Evolutionary conservation across 106 monocot species (phyloP), one percentile per base, ranked within the genome.

Genomic region (Dendrobium officinale): DNA sequence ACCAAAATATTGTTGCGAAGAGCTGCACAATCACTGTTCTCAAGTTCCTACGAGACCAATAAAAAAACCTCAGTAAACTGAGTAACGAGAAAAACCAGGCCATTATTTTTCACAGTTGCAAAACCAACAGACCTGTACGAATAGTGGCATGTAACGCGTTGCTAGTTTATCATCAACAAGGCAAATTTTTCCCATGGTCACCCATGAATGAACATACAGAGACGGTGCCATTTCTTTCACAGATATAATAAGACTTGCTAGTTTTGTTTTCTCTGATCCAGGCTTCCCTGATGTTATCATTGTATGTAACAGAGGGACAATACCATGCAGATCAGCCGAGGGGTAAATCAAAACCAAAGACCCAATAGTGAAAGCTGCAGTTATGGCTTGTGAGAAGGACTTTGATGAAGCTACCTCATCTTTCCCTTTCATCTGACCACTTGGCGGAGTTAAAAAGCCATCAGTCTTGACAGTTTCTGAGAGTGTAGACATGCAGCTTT

Each of bases 161-260:
- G 98, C 98, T 47, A 92, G 42, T 85, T 92, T 98, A 73, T 80
- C 92, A 86, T 98, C 94, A 4, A 87, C 89, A 48, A 98, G 89
- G 80, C 98, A 98, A 55, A 98, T 88, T 85, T 98, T 98, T 55
- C 92, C 98, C 92, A 98, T 82, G 81, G 98, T 93, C 59, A 88
- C 91, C 98, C 98, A 98, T 16, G 94, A 91, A 24, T 98, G 95
- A 77, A 89, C 83, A 77, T 91, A 95, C 59, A 98, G 81, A 58
- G 94, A 88, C 77, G 95, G 89, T 43, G 85, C 82, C 15, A 77
- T 79, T 55, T 91, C 88, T 78, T 89, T 89, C 37, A 93, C 37
- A 27, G 94, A 83, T 80, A 82, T 78, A 59, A 79, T 83, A 55
- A 85, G 75, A 2, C 77, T 82, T 19, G 80, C 82, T 77, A 94